These are phyloP conservation scores for Ottelia alismoides DNA, from an alignment of 106 monocot species.

Conservation along the genomic window DNA sequence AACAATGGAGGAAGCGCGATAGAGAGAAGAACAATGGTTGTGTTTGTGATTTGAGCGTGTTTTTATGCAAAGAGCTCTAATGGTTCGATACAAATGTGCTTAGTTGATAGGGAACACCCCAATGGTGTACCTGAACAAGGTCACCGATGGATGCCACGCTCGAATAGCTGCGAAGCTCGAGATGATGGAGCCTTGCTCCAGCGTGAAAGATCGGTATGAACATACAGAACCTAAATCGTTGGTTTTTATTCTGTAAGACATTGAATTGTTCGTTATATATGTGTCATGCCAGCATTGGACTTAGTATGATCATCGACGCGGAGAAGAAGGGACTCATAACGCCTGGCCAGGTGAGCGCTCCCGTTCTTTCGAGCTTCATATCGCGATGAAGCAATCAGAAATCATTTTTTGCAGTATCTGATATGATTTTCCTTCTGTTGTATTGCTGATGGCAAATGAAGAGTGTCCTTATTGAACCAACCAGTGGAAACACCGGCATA, in stretches of 20 bases:
- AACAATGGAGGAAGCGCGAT: too few relatives aligned
- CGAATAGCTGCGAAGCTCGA: slow-evolving; percentile 59
- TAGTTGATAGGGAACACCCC: slow-evolving; percentile 66
- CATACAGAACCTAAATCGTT: neutral
- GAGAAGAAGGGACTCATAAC: slow-evolving; percentile 58
- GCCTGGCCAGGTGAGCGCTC: slow-evolving; percentile 53
- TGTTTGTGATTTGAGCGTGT: too few relatives aligned
- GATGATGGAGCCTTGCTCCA: slow-evolving; percentile 65
- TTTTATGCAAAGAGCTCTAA: too few relatives aligned
- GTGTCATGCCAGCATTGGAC: slow-evolving; percentile 42
- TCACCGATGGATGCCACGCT: slow-evolving; percentile 28
- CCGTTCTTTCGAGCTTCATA: neutral
- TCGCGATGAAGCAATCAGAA: too few relatives aligned
- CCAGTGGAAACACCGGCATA: too few relatives aligned
- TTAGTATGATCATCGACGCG: slow-evolving; percentile 71
- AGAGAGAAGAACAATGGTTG: too few relatives aligned
- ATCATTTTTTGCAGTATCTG: too few relatives aligned
- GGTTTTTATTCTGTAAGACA: too few relatives aligned
- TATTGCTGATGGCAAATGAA: slow-evolving; percentile 34
- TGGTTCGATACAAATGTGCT: too few relatives aligned
- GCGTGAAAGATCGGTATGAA: slow-evolving; percentile 48
- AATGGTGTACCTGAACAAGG: slow-evolving; percentile 53
- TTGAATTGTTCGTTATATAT: too few relatives aligned
- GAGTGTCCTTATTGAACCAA: too few relatives aligned
- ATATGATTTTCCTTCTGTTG: slow-evolving; percentile 20